Evolutionary conservation across 208 protist genomes (phyloP), one percentile per base, ranked within the genome.

Genomic region (Phytomonas serpens): DNA sequence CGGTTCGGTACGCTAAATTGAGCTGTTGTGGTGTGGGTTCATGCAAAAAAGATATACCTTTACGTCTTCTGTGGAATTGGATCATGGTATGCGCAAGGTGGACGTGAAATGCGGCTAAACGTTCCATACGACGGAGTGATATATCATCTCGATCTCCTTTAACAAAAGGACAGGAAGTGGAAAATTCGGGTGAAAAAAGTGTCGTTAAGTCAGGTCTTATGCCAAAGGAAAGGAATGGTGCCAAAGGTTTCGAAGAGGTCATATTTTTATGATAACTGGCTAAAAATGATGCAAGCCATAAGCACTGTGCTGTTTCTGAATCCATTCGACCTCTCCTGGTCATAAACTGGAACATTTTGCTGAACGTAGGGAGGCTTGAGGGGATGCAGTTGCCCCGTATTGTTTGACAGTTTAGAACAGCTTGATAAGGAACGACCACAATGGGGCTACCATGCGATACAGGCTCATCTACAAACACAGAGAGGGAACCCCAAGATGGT

Each of bases 391-490:
- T 82, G 23, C 90, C 90, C 29, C 82, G 78, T 38, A 92, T 61
- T 6, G 87, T 94, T 72, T 93, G 82, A 16, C 71, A 75, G 37
- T 93, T 94, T 34, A 93, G 67, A 63, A 83, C 78, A n/a, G 74
- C 61, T 33, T 71, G 68, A 77, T 94, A 94, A 7, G 91, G 91
- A 14, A 94, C 86, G 19, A 67, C 82, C 37, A 89, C 75, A 37
- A 96, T 67, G 0, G 85, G 80, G 3, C 77, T 71, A 19, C 90
- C 90, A 64, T 82, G 67, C 47, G 79, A 78, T 27, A 90, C 67
- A 0, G 76, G 27, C 61, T 91, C 84, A 23, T 65, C 79, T 3
- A 71, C 64, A 32, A 82, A 62, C 11, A 96, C 73, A 0, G 80
- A 80, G 11, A 89, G 29, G 4, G 79, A 75, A 57, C 47, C 47